Percentiles rank a stretch among this genome's conserved stretches.
Evolutionary conservation across 148 eudicot genomes (phyloP).

Genomic region (Vaccinium macrocarpon): DNA sequence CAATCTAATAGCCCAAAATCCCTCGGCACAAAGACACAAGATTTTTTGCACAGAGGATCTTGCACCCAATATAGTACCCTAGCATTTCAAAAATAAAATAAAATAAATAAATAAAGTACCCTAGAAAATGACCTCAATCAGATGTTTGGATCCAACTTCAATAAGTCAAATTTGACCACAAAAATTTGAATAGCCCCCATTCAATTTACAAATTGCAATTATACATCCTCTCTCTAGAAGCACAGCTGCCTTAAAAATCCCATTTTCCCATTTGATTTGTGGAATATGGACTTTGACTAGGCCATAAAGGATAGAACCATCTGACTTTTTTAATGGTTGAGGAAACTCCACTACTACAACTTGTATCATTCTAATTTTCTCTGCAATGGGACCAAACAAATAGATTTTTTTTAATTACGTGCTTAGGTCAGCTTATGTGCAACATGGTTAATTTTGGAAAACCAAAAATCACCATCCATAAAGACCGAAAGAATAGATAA

Average conservation of each 20-base stretch:
- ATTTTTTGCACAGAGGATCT: too few species aligned
- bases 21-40: too few species aligned
- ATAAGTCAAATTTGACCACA: not conserved
- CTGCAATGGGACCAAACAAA: not conserved
- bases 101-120: not conserved
- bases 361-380: not conserved
- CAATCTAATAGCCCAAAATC: too few species aligned
- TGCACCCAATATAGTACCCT: too few species aligned
- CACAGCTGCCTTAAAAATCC: not conserved
- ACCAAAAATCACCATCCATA: too few species aligned
- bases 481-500: too few species aligned
- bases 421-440: too few species aligned
- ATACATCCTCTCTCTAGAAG: not conserved
- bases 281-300: slow-evolving; percentile 5
- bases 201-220: not conserved
- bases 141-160: not conserved
- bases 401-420: too few species aligned
- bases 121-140: not conserved
- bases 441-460: too few species aligned
- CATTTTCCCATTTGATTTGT: not conserved
- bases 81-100: too few species aligned
- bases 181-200: not conserved
- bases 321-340: not conserved
- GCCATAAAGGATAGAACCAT: not conserved
- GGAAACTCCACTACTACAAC: not conserved